phyloP scores from a whole-genome alignment of 2,329 filamentous ascomycete species.

The Lachnellula willkommii region DNA sequence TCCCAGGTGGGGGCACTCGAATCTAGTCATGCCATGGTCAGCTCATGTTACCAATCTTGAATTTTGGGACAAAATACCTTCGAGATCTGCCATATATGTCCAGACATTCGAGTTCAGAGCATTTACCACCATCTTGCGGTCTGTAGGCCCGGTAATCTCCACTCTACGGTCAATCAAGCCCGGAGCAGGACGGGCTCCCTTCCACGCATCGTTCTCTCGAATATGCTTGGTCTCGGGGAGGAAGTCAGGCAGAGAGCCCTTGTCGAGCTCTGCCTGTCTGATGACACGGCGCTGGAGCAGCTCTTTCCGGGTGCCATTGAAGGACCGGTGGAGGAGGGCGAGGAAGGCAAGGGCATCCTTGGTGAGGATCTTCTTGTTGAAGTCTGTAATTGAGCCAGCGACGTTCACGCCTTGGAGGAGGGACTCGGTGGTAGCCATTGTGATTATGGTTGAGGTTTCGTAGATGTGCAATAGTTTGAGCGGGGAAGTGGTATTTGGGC shows the following conservation, averaged over 20 bases:
- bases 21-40: constrained; percentile 48
- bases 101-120: constrained; percentile 92
- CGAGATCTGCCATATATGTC: constrained; percentile 99
- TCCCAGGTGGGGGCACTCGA: constrained; percentile 96
- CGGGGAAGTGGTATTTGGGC: constrained; percentile 1
- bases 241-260: constrained; percentile 85
- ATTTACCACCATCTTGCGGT: constrained; percentile 99
- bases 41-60: constrained; percentile 9
- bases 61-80: constrained; percentile 52
- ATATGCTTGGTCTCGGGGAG: constrained; percentile 93
- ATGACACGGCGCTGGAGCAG: constrained; percentile 80
- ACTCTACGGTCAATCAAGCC: constrained; percentile 89
- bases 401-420: constrained; percentile 86
- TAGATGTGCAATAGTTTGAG: not conserved
- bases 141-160: constrained; percentile 95
- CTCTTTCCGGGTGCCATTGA: constrained; percentile 82
- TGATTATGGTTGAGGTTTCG: constrained; percentile 6
- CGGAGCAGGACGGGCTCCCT: constrained; percentile 82
- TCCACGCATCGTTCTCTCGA: constrained; percentile 91
- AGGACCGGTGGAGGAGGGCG: constrained; percentile 88
- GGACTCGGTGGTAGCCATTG: constrained; percentile 64
- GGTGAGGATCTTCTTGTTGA: constrained; percentile 84
- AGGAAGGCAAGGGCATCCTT: constrained; percentile 89
- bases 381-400: constrained; percentile 70
- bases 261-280: constrained; percentile 90